Evolutionary conservation across 176 grass and related monocot genomes (phyloP), one percentile per base, ranked within the genome.

Genomic region (Oryza meridionalis): DNA sequence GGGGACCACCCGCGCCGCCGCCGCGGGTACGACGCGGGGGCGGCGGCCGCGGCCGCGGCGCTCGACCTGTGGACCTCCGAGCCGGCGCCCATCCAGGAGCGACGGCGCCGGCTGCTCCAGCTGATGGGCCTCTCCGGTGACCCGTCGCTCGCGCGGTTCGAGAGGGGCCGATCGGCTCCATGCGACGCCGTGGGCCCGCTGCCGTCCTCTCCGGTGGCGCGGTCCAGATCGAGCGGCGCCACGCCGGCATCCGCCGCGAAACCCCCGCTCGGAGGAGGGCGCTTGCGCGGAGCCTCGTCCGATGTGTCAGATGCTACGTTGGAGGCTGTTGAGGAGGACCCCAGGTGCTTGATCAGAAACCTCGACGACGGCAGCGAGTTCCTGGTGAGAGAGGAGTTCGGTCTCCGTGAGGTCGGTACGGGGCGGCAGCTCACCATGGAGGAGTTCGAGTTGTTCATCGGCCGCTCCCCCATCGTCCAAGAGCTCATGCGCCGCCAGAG

Each of bases 401-500:
- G 83, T 13, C 85, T 98, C 35, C 89, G 93, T 26, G 93, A 98
- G 84, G 93, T 98, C 21, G 92, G 91, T 46, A 98, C 96, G 27
- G 96, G 96, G 9, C 93, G 93, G 6, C 96, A 96, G 78, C 93
- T 99, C 43, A 96, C 83, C 4, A 88, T 96, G 61, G 92, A 96
- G 85, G 93, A 95, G 81, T 89, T 98, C 47, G 91, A 97, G 44
- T 84, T 88, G 19, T 97, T 90, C 81, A 90, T 94, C 29, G 96
- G 91, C 42, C 82, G 89, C 79, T 99, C 93, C 2, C 93, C 93
- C 4, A 93, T 99, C 47, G 96, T 99, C 2, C 96, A 99, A 78
- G 96, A 99, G 88, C 91, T 99, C 35, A 99, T 96, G 96, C 85
- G 93, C 59, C 91, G 96, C 65, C 96, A 95, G 35, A 88, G 50